These are phyloP conservation scores for Lichina pygmaea DNA, from an alignment of 495 filamentous ascomycete genomes.

Conservation along the genomic window DNA sequence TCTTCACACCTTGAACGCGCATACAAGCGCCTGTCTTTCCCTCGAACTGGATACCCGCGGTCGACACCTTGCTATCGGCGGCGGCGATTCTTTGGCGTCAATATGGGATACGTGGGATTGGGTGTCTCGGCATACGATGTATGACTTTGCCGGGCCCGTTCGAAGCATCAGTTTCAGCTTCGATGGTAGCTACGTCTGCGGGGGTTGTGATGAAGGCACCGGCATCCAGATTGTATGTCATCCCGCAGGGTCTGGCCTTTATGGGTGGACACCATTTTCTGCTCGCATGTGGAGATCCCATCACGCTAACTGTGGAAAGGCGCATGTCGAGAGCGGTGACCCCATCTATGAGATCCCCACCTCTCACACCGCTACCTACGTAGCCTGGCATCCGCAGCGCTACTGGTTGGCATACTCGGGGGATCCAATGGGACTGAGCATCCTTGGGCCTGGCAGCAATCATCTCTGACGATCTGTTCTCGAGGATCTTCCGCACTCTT, in stretches of 20 bases:
- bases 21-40: conserved; percentile 52
- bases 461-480: neutral
- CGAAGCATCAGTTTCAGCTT: conserved; percentile 74
- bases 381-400: conserved; percentile 73
- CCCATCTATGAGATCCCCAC: conserved; percentile 57
- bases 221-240: conserved; percentile 11
- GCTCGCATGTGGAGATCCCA: neutral
- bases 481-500: too few species aligned
- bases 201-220: conserved; percentile 53
- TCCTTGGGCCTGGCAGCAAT: conserved; percentile 31
- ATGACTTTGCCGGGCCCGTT: conserved; percentile 45
- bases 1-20: conserved; percentile 44
- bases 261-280: neutral
- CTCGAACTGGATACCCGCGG: conserved; percentile 48
- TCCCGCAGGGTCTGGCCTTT: neutral
- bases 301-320: conserved; percentile 9
- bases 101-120: conserved; percentile 86
- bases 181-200: conserved; percentile 69
- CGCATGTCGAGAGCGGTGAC: conserved; percentile 73
- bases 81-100: conserved; percentile 63
- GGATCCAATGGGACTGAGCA: conserved; percentile 55
- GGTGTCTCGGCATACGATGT: conserved; percentile 63
- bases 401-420: conserved; percentile 82
- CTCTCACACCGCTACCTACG: conserved; percentile 22
- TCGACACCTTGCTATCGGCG: conserved; percentile 64